Evolutionary conservation across 1,284 basidiomycete genomes (phyloP).

Genomic region (Moniliophthora roreri): DNA sequence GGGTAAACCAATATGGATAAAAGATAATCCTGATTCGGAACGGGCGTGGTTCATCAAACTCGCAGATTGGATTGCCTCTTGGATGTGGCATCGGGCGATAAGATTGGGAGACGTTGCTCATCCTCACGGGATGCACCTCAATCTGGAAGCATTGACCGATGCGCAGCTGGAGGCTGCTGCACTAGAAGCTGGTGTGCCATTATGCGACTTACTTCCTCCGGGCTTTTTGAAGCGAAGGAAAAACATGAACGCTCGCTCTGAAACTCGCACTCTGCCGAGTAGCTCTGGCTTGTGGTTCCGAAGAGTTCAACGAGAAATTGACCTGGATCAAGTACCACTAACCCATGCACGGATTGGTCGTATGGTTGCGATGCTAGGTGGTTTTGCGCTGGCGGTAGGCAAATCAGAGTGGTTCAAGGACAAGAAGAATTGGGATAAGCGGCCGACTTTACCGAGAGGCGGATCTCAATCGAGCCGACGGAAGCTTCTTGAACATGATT

Average conservation of each 20-base stretch:
- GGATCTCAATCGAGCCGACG: background rate
- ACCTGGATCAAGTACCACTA: slow-evolving; percentile 21
- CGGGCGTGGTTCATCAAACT: slow-evolving; percentile 20
- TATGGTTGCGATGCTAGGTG: slow-evolving; percentile 53
- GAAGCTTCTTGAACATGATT: slow-evolving; percentile 16
- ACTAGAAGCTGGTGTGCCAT: slow-evolving; percentile 60
- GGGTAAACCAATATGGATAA: slow-evolving; percentile 52
- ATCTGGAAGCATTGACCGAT: slow-evolving; percentile 54
- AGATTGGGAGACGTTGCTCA: slow-evolving; percentile 17
- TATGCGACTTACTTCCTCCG: slow-evolving; percentile 47
- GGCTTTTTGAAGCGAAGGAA: slow-evolving; percentile 27
- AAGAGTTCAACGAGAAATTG: slow-evolving; percentile 1
- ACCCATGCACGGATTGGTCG: slow-evolving; percentile 46
- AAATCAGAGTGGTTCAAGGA: slow-evolving; percentile 17
- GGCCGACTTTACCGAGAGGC: background rate
- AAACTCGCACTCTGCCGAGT: background rate
- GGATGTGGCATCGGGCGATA: slow-evolving; percentile 7
- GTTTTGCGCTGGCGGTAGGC: slow-evolving; percentile 41
- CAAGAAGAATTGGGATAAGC: background rate
- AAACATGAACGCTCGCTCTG: background rate
- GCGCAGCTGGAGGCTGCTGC: slow-evolving; percentile 57
- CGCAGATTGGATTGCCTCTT: slow-evolving; percentile 7
- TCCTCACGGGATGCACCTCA: slow-evolving; percentile 50
- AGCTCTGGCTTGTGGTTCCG: slow-evolving; percentile 1
- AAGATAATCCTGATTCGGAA: slow-evolving; percentile 25